These are phyloP conservation scores for Speleostelium caveatum DNA, from an alignment of 78 protist species.

Conservation along the genomic window DNA sequence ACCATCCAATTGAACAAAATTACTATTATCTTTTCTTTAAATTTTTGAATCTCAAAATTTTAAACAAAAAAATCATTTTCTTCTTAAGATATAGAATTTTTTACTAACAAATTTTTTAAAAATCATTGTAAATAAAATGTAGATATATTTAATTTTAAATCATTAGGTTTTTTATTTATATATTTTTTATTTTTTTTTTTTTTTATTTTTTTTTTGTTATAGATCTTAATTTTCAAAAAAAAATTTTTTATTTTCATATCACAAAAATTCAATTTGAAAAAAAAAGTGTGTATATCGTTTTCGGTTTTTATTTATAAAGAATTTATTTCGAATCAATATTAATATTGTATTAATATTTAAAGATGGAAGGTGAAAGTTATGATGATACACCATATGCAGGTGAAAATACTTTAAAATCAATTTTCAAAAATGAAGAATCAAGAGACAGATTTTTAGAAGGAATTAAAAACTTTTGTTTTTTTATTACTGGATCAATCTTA, in stretches of 20 bases:
- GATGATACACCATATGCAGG: neutral
- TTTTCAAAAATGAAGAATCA: slow-evolving; percentile 15
- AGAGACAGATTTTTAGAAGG: neutral
- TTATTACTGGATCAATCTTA: slow-evolving; percentile 7
- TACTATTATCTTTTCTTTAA: neutral
- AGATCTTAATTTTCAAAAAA: too few species aligned
- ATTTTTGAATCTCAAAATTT: neutral
- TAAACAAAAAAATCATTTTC: neutral
- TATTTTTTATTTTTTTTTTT: neutral
- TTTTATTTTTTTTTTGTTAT: neutral
- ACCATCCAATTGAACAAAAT: too few species aligned
- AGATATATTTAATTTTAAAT: neutral
- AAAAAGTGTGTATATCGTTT: too few species aligned
- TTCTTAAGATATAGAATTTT: neutral
- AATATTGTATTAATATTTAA: too few species aligned
- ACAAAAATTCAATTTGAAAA: too few species aligned
- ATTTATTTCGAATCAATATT: too few species aligned
- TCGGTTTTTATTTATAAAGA: too few species aligned
- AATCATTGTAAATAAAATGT: neutral
- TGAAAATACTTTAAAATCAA: neutral
- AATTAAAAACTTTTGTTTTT: slow-evolving; percentile 5
- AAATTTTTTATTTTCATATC: too few species aligned
- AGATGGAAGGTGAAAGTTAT: neutral
- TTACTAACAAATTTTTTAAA: neutral
- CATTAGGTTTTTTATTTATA: neutral